phyloP scores from a whole-genome alignment of 768 basidiomycete species.

The Rhodotorula graminis region DNA sequence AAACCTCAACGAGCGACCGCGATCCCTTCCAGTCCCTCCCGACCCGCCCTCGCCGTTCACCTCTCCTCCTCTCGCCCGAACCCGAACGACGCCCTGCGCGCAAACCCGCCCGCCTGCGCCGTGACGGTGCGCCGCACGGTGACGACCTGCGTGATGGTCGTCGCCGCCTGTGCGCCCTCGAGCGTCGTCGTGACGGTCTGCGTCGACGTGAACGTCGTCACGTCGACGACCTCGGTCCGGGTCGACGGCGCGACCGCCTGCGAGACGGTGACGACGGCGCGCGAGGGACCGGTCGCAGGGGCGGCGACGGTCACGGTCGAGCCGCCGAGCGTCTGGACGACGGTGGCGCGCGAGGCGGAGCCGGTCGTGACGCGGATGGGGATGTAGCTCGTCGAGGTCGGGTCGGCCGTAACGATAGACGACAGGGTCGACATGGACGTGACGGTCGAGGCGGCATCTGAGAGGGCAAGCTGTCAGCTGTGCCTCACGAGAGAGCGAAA shows the following conservation, averaged over 20 bases:
- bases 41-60: too few relatives aligned
- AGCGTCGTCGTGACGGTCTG: slow-evolving; percentile 25
- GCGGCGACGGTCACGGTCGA: slow-evolving; percentile 9
- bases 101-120: neutral
- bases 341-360: neutral
- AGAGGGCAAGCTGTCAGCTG: neutral
- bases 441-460: slow-evolving; percentile 5
- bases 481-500: too few relatives aligned
- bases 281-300: neutral
- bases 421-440: slow-evolving; percentile 10
- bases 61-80: neutral
- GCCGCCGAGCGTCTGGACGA: slow-evolving; percentile 5
- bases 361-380: neutral
- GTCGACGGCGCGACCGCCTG: slow-evolving; percentile 12
- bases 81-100: neutral
- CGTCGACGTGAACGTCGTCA: slow-evolving; percentile 23
- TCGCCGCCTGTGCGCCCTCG: neutral
- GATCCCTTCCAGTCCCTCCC: too few relatives aligned
- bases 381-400: slow-evolving; percentile 2
- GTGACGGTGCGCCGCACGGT: slow-evolving; percentile 18
- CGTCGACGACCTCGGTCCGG: slow-evolving; percentile 8
- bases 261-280: slow-evolving; percentile 6
- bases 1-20: too few relatives aligned
- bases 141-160: slow-evolving; percentile 10
- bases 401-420: slow-evolving; percentile 11